Conservation (phyloP, 176 grass and related monocot genomes). For the Typha latifolia region DNA sequence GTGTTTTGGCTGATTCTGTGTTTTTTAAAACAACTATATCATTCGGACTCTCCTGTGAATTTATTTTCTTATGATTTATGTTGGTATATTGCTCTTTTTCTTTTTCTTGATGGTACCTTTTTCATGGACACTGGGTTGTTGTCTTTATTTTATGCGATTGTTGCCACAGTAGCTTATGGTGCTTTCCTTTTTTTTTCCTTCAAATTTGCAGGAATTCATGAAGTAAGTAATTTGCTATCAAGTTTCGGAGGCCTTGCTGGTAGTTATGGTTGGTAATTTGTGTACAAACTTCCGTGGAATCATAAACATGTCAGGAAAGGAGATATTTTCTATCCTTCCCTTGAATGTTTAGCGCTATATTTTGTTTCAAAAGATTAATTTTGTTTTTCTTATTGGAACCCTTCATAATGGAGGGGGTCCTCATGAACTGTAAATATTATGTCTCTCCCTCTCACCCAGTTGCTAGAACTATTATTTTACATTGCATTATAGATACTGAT, state of each 20-base stretch:
- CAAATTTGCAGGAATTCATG: constrained; percentile 76
- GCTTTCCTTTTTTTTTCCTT: constrained; percentile 4
- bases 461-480: too few relatives aligned
- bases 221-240: constrained; percentile 56
- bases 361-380: not conserved
- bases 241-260: not conserved
- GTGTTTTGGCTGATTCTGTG: too few relatives aligned
- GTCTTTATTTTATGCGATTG: too few relatives aligned
- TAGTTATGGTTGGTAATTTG: not conserved
- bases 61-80: too few relatives aligned
- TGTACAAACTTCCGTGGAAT: not conserved
- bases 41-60: too few relatives aligned
- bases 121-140: too few relatives aligned
- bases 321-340: not conserved
- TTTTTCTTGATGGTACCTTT: too few relatives aligned
- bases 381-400: not conserved
- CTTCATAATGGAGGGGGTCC: not conserved
- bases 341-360: not conserved
- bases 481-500: too few relatives aligned
- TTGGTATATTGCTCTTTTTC: too few relatives aligned
- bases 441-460: too few relatives aligned
- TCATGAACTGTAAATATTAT: too few relatives aligned
- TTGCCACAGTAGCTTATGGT: not conserved
- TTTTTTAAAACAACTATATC: too few relatives aligned
- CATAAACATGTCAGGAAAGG: not conserved